Conservation (phyloP, 83 land plant genomes). For the Diphasiastrum complanatum region DNA sequence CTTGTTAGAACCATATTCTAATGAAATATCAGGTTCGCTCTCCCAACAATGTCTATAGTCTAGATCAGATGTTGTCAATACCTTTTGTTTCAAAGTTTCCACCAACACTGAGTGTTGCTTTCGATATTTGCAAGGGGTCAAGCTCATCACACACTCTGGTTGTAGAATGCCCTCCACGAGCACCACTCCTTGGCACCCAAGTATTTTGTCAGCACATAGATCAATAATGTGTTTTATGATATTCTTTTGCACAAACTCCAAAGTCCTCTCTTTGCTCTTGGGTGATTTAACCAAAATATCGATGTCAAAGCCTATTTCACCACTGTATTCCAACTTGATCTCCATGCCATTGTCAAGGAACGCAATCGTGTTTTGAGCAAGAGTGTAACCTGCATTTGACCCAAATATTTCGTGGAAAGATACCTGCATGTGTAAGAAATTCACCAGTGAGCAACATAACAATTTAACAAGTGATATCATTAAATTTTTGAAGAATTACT, state of each 20-base stretch:
- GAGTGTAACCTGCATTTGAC: slow-evolving; percentile 45
- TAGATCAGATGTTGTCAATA: slow-evolving; percentile 51
- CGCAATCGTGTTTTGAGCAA: slow-evolving; percentile 61
- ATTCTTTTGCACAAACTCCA: slow-evolving; percentile 45
- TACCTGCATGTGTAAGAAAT: slow-evolving; percentile 34
- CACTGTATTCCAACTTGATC: slow-evolving; percentile 53
- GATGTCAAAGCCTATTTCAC: slow-evolving; percentile 42
- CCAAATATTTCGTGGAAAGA: slow-evolving; percentile 50
- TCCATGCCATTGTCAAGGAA: slow-evolving; percentile 55
- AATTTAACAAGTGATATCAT: no score
- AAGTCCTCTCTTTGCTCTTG: slow-evolving; percentile 45
- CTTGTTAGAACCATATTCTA: slow-evolving; percentile 40
- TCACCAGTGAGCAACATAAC: neutral
- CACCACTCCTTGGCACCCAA: slow-evolving; percentile 41
- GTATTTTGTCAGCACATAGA: slow-evolving; percentile 25
- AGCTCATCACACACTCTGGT: slow-evolving; percentile 47
- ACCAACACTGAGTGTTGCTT: slow-evolving; percentile 40
- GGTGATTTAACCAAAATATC: slow-evolving; percentile 67
- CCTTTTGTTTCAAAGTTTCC: slow-evolving; percentile 44
- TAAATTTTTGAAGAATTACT: no score
- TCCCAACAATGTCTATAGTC: slow-evolving; percentile 67
- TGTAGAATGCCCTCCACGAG: slow-evolving; percentile 50
- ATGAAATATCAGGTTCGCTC: slow-evolving; percentile 29
- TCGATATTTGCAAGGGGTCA: slow-evolving; percentile 45
- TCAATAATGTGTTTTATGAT: slow-evolving; percentile 48